A percentile compares a stretch with the other conserved stretches of the same genome.
Conservation (phyloP, 179 eudicot species). For the Drosera spatulata region DNA sequence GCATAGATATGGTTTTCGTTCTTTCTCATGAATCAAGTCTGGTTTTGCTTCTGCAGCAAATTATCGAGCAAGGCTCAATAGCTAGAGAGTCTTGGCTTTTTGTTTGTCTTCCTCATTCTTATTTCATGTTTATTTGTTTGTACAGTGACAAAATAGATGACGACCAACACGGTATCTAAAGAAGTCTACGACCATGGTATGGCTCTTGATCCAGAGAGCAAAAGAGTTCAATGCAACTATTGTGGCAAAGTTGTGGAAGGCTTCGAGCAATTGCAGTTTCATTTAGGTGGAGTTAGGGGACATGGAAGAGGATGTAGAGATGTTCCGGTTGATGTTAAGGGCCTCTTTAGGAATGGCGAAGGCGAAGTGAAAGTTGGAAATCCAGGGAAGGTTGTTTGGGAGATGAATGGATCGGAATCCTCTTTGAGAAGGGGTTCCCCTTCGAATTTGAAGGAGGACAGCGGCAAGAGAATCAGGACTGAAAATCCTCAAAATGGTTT, state of each 20-base stretch:
- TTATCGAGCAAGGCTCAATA: too few relatives aligned
- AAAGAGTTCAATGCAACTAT: slow-evolving; percentile 33
- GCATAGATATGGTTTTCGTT: too few relatives aligned
- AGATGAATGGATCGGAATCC: slow-evolving; percentile 12
- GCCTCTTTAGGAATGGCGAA: slow-evolving; percentile 14
- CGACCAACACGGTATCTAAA: slow-evolving; percentile 13
- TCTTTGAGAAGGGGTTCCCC: slow-evolving; percentile 28
- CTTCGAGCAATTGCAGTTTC: slow-evolving; percentile 36
- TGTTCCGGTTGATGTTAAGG: slow-evolving; percentile 32
- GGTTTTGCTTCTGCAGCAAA: too few relatives aligned
- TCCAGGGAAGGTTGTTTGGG: slow-evolving; percentile 31
- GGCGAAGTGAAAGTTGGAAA: slow-evolving; percentile 16
- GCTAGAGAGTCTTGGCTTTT: too few relatives aligned
- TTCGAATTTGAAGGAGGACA: slow-evolving; percentile 8
- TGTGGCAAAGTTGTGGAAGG: slow-evolving; percentile 45
- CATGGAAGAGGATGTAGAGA: slow-evolving; percentile 24
- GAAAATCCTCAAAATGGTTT: slow-evolving; percentile 6
- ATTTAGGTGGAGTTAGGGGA: slow-evolving; percentile 38
- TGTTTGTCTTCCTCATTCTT: not conserved
- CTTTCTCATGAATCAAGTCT: too few relatives aligned
- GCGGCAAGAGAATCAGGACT: not conserved
- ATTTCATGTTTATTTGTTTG: not conserved
- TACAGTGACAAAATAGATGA: slow-evolving; percentile 12
- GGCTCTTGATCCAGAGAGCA: slow-evolving; percentile 24
- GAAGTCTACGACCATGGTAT: slow-evolving; percentile 34